Percentiles rank a stretch among this genome's conserved stretches.
These are phyloP conservation scores for Russula dissimulans DNA, from an alignment of 768 basidiomycete species.

Conservation along the genomic window DNA sequence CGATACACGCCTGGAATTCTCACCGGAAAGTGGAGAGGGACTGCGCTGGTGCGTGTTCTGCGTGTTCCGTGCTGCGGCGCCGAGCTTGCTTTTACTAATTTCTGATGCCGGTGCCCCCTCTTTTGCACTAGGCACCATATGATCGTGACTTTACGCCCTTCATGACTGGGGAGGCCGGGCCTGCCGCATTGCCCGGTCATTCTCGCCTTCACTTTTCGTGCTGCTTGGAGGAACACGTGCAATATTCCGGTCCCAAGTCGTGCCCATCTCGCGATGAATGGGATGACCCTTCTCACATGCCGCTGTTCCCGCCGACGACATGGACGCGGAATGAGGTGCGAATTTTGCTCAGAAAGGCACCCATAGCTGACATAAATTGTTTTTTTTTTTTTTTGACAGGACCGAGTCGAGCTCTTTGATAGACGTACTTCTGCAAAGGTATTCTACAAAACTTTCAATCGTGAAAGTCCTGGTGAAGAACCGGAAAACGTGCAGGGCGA, in stretches of 20 bases:
- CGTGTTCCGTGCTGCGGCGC: neutral
- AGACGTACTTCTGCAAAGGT: neutral
- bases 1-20: constrained; percentile 7
- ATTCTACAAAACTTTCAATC: constrained; percentile 13
- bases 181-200: neutral
- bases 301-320: neutral
- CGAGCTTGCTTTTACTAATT: neutral
- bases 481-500: neutral
- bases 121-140: neutral
- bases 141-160: neutral
- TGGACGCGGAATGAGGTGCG: constrained; percentile 13
- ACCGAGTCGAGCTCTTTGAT: constrained; percentile 3
- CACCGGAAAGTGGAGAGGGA: constrained; percentile 12
- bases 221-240: constrained; percentile 14
- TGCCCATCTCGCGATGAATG: neutral
- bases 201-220: constrained; percentile 10
- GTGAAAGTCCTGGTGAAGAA: neutral
- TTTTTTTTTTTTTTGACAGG: neutral
- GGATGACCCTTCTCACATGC: neutral
- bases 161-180: neutral
- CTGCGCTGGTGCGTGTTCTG: constrained; percentile 7
- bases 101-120: neutral
- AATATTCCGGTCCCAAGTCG: neutral
- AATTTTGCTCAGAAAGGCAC: neutral
- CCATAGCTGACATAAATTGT: neutral